Percentiles rank a stretch among this genome's conserved stretches.
phyloP scores from a whole-genome alignment of 805 yeast species.

The Kregervanrija delftensis region DNA sequence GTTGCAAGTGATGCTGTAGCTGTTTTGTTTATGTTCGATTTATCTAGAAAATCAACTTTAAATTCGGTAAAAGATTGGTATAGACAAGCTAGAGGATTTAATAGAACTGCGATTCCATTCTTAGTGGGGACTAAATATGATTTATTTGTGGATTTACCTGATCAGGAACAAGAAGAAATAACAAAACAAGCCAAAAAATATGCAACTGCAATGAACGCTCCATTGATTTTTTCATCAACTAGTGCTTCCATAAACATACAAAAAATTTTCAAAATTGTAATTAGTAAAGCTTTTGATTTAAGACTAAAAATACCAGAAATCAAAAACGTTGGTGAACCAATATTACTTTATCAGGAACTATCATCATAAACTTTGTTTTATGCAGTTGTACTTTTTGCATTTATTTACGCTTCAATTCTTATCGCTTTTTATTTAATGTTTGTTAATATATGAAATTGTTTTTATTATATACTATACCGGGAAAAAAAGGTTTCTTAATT shows the following conservation, averaged over 20 bases:
- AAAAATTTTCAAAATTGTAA: conserved; percentile 84
- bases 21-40: conserved; percentile 80
- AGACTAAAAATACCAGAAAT: conserved; percentile 80
- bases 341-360: conserved; percentile 52
- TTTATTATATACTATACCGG: too few relatives aligned
- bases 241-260: conserved; percentile 89
- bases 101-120: conserved; percentile 84
- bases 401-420: background rate
- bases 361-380: conserved; percentile 3
- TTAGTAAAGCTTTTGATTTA: conserved; percentile 86
- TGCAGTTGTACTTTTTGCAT: background rate
- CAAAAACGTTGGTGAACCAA: conserved; percentile 83
- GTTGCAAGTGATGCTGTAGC: conserved; percentile 93
- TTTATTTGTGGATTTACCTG: conserved; percentile 69
- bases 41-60: conserved; percentile 78
- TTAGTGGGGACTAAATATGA: conserved; percentile 93
- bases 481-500: background rate
- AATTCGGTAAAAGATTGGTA: conserved; percentile 94
- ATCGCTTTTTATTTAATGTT: conserved; percentile 5
- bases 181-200: conserved; percentile 77
- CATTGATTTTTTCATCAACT: conserved; percentile 82
- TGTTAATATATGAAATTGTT: conserved; percentile 1
- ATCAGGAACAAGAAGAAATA: conserved; percentile 75
- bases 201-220: conserved; percentile 84
- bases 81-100: conserved; percentile 82